A percentile compares a stretch with the other conserved stretches of the same genome.
phyloP scores from a whole-genome alignment of 2,329 filamentous ascomycete species.

The Scedosporium boydii region DNA sequence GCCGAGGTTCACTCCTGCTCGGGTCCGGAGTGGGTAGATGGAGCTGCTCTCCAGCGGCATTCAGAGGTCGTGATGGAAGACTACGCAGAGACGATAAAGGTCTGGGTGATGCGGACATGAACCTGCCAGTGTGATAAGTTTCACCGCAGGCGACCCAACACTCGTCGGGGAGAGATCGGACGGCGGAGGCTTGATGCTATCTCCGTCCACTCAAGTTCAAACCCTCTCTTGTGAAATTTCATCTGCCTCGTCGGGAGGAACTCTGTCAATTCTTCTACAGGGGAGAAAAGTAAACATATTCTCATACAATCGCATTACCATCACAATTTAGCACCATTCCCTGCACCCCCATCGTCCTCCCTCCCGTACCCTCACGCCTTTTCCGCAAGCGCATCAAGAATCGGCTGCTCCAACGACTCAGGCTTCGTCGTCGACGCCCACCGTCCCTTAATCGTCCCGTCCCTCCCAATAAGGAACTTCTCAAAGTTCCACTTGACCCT shows the following conservation, averaged over 20 bases:
- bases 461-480: conserved; percentile 83
- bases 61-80: too few species aligned
- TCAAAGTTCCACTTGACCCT: conserved; percentile 99
- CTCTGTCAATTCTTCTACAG: not conserved
- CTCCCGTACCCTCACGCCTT: not conserved
- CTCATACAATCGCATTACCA: not conserved
- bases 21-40: too few species aligned
- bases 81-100: too few species aligned
- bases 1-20: too few species aligned
- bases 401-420: conserved; percentile 63
- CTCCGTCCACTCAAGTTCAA: not conserved
- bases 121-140: too few species aligned
- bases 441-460: conserved; percentile 75
- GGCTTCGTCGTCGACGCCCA: conserved; percentile 89
- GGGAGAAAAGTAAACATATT: not conserved
- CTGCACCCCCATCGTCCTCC: not conserved
- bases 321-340: not conserved
- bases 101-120: too few species aligned
- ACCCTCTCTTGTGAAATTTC: not conserved
- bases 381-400: conserved; percentile 57
- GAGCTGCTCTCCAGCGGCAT: too few species aligned
- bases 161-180: too few species aligned
- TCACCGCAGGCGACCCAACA: too few species aligned
- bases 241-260: not conserved
- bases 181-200: not conserved